These are phyloP conservation scores for Ramichloridium luteum DNA, from an alignment of 2,329 filamentous ascomycete genomes.

Conservation along the genomic window DNA sequence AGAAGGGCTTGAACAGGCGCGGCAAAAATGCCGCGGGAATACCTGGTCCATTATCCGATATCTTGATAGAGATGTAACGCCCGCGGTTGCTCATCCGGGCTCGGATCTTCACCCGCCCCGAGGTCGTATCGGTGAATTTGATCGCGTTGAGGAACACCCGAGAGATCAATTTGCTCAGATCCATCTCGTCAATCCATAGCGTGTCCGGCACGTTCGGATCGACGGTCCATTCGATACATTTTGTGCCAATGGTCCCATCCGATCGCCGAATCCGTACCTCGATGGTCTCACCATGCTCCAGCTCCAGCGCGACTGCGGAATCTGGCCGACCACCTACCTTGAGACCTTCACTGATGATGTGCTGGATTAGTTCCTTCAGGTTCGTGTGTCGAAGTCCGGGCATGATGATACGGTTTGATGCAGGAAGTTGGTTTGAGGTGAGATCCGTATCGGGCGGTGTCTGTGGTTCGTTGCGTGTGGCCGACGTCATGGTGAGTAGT, in stretches of 20 bases:
- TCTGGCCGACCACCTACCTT: conserved; percentile 42
- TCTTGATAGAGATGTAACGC: conserved; percentile 47
- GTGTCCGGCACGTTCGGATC: conserved; percentile 40
- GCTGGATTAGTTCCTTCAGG: conserved; percentile 38
- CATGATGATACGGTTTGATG: conserved; percentile 25
- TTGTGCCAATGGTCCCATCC: conserved; percentile 33
- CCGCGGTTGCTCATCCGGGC: conserved; percentile 37
- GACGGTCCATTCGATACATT: conserved; percentile 40
- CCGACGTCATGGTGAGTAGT: no score
- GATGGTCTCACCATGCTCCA: conserved; percentile 36
- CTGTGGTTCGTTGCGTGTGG: background rate
- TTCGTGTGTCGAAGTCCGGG: conserved; percentile 37
- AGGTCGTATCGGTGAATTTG: conserved; percentile 51
- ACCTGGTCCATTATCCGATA: conserved; percentile 55
- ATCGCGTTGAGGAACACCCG: conserved; percentile 55
- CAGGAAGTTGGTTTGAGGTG: no score
- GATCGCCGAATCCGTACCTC: conserved; percentile 35
- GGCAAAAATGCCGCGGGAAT: conserved; percentile 55
- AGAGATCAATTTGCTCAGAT: conserved; percentile 51
- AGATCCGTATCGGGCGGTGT: conserved; percentile 3
- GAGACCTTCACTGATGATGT: conserved; percentile 40
- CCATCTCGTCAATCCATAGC: conserved; percentile 49
- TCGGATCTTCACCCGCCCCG: conserved; percentile 46
- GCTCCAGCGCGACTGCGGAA: conserved; percentile 37
- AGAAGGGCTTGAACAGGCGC: conserved; percentile 57